These are phyloP conservation scores for Neopestalotiopsis sp. DNA, from an alignment of 2,329 filamentous ascomycete genomes.

Conservation along the genomic window DNA sequence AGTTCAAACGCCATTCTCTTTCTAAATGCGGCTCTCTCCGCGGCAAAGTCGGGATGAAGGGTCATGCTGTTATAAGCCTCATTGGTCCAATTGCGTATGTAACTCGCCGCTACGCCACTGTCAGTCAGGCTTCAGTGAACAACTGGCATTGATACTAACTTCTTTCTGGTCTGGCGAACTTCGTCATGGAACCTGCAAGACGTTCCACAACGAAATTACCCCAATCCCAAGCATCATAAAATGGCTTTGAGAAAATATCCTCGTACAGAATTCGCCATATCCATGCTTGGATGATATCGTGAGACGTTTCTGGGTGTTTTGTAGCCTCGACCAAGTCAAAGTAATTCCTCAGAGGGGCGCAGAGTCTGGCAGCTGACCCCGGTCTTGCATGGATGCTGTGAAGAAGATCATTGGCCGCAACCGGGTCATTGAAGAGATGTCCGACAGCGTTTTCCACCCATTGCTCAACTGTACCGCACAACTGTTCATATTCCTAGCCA, in stretches of 20 bases:
- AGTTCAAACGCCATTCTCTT: not conserved
- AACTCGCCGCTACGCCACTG: conserved; percentile 16
- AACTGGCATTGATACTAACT: not conserved
- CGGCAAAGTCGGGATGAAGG: conserved; percentile 28
- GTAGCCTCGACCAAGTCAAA: not conserved
- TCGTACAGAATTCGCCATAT: not conserved
- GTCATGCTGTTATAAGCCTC: conserved; percentile 36
- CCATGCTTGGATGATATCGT: not conserved
- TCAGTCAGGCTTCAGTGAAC: not conserved
- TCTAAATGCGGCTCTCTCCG: conserved; percentile 24
- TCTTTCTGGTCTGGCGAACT: not conserved
- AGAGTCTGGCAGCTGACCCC: conserved; percentile 22
- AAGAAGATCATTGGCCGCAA: conserved; percentile 21
- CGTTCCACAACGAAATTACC: not conserved
- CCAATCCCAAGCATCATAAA: not conserved
- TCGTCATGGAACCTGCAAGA: not conserved
- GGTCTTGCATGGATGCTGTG: conserved; percentile 25
- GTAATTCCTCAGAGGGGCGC: not conserved
- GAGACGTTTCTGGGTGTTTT: not conserved
- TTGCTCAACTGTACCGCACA: conserved; percentile 37
- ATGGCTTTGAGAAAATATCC: not conserved
- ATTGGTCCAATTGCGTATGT: conserved; percentile 21
- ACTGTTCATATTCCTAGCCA: conserved; percentile 40
- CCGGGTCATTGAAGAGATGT: conserved; percentile 33
- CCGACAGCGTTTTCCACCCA: conserved; percentile 43